phyloP scores from a whole-genome alignment of 2,329 filamentous ascomycete species.

The Phyllosticta citrichinensis region DNA sequence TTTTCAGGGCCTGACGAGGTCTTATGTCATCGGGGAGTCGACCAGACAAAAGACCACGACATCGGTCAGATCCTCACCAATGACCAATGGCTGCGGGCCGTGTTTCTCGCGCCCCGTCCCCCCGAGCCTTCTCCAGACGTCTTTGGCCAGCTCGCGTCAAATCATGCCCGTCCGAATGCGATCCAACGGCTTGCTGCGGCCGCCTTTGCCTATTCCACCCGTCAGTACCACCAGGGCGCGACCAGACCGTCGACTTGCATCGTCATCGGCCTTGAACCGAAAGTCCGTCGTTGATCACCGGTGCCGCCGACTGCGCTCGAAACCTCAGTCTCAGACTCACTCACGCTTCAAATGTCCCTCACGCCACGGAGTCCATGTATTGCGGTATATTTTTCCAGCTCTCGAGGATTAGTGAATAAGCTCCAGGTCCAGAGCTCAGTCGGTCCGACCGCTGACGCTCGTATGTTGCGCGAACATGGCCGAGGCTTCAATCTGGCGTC shows the following conservation, averaged over 20 bases:
- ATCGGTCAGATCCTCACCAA: neutral
- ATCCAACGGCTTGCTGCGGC: neutral
- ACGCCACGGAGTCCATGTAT: neutral
- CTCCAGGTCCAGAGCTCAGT: neutral
- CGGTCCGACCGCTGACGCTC: neutral
- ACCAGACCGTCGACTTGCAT: neutral
- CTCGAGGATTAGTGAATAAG: neutral
- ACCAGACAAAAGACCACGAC: slow-evolving; percentile 3
- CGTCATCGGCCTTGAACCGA: neutral
- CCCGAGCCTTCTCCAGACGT: slow-evolving; percentile 5
- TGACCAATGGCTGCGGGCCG: neutral
- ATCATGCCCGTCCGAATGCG: neutral
- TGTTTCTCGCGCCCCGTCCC: neutral
- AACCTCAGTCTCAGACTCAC: neutral
- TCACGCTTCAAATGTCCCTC: neutral
- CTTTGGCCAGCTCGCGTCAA: neutral
- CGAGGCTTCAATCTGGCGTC: neutral
- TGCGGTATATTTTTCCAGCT: neutral
- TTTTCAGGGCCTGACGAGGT: slow-evolving; percentile 3
- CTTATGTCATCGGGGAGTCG: slow-evolving; percentile 7
- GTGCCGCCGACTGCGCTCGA: neutral
- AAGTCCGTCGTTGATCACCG: neutral
- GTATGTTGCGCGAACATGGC: neutral
- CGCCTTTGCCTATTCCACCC: neutral
- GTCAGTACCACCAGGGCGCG: neutral